Conservation (phyloP, 108 stramenopile species). For the Nannochloropsis gaditana region DNA sequence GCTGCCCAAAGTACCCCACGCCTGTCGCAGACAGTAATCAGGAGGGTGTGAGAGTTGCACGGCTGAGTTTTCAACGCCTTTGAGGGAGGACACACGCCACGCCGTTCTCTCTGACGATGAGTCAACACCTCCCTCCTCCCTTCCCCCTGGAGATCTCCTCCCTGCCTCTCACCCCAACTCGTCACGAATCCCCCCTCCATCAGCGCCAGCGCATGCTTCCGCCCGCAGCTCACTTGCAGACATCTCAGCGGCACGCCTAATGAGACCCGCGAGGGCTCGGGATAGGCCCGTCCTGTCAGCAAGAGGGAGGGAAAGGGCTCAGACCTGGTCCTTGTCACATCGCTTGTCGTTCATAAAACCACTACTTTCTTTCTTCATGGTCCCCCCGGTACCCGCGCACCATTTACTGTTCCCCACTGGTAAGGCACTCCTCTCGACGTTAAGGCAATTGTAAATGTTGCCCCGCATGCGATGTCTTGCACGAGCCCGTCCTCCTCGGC, state of each 20-base stretch:
- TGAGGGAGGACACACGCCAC: too few species aligned
- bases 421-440: neutral
- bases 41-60: neutral
- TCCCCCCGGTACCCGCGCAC: neutral
- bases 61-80: neutral
- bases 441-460: constrained; percentile 3
- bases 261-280: constrained; percentile 28
- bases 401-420: neutral
- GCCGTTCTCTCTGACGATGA: too few species aligned
- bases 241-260: constrained; percentile 47
- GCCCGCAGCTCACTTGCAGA: constrained; percentile 44
- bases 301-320: neutral
- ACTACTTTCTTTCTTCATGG: too few species aligned
- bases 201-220: constrained; percentile 50
- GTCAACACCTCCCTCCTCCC: too few species aligned
- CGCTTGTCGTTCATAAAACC: too few species aligned
- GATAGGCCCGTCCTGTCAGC: constrained; percentile 14
- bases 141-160: constrained; percentile 1
- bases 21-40: neutral
- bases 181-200: constrained; percentile 50
- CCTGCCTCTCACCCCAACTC: constrained; percentile 51
- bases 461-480: neutral
- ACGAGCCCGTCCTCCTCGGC: constrained; percentile 11
- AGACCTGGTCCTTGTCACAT: too few species aligned
- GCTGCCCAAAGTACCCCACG: constrained; percentile 33